phyloP scores from a whole-genome alignment of 148 eudicot genomes.

The Linanthus parryae region DNA sequence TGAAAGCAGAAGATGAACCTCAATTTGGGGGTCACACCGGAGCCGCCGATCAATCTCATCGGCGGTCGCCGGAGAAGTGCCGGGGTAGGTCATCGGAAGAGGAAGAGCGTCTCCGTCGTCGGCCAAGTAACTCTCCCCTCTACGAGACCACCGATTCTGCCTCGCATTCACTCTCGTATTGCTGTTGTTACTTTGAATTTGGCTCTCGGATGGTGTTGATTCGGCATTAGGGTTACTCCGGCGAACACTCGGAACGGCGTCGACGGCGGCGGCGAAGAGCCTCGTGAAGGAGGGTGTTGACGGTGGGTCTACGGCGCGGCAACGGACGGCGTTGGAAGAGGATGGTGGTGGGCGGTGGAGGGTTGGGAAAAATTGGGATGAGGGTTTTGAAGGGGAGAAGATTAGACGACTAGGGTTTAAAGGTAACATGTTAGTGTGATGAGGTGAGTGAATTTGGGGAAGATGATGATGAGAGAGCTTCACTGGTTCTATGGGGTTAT shows the following conservation, averaged over 20 bases:
- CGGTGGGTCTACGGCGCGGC: slow-evolving; percentile 39
- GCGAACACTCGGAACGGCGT: slow-evolving; percentile 14
- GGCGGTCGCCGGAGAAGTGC: slow-evolving; percentile 47
- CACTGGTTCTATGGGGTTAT: too few relatives aligned
- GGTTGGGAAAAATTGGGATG: slow-evolving; percentile 25
- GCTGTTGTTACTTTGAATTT: slow-evolving; percentile 2
- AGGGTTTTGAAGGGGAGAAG: slow-evolving; percentile 23
- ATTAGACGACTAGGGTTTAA: slow-evolving; percentile 31
- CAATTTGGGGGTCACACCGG: slow-evolving; percentile 48
- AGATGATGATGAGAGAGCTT: too few relatives aligned
- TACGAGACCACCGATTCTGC: slow-evolving; percentile 62
- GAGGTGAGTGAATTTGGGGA: too few relatives aligned
- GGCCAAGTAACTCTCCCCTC: slow-evolving; percentile 68
- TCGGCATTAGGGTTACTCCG: slow-evolving; percentile 19
- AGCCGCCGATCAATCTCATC: slow-evolving; percentile 70
- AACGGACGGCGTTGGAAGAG: slow-evolving; percentile 18
- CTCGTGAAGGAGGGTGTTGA: slow-evolving; percentile 24
- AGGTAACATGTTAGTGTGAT: too few relatives aligned
- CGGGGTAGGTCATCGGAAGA: slow-evolving; percentile 79
- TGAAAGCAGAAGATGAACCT: slow-evolving; percentile 33
- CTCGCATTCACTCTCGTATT: slow-evolving; percentile 31
- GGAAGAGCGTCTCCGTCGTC: slow-evolving; percentile 73
- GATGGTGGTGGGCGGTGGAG: slow-evolving; percentile 13
- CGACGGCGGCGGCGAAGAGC: slow-evolving; percentile 34
- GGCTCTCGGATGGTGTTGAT: slow-evolving; percentile 12